phyloP scores from a whole-genome alignment of 2,329 filamentous ascomycete species.

The Pleoardoris graminearum region DNA sequence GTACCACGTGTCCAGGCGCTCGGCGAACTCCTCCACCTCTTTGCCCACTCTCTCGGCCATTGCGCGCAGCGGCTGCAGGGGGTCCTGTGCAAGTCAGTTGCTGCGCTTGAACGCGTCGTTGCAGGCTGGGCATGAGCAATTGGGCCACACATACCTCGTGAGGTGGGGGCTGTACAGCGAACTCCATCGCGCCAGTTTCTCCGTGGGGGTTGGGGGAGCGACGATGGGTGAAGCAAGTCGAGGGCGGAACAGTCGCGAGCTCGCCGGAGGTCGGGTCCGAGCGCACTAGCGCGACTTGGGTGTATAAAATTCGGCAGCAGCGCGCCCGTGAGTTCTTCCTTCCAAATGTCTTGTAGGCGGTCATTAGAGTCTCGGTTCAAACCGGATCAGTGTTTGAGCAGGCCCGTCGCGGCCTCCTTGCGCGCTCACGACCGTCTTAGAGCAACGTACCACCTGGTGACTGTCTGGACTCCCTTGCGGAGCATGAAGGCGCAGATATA shows the following conservation, averaged over 20 bases:
- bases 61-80: slow-evolving; percentile 63
- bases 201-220: slow-evolving; percentile 30
- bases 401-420: slow-evolving; percentile 75
- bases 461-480: slow-evolving; percentile 55
- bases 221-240: too few species aligned
- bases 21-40: slow-evolving; percentile 86
- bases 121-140: background rate
- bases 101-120: slow-evolving; percentile 3
- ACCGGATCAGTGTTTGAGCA: slow-evolving; percentile 88
- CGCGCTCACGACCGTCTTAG: slow-evolving; percentile 99
- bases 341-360: slow-evolving; percentile 77
- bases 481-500: slow-evolving; percentile 48
- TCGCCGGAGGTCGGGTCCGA: slow-evolving; percentile 11
- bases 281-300: slow-evolving; percentile 27
- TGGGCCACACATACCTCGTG: background rate
- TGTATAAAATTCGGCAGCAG: slow-evolving; percentile 22
- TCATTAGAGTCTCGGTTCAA: slow-evolving; percentile 99
- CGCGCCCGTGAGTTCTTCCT: slow-evolving; percentile 51
- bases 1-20: slow-evolving; percentile 74
- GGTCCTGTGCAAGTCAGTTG: slow-evolving; percentile 40
- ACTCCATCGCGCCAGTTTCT: slow-evolving; percentile 55
- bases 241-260: slow-evolving; percentile 30
- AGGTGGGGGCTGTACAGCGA: background rate
- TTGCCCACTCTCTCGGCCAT: slow-evolving; percentile 71
- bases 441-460: slow-evolving; percentile 65